A percentile compares a stretch with the other conserved stretches of the same genome.
Conservation (phyloP, 148 eudicot genomes). For the Rhododendron molle region DNA sequence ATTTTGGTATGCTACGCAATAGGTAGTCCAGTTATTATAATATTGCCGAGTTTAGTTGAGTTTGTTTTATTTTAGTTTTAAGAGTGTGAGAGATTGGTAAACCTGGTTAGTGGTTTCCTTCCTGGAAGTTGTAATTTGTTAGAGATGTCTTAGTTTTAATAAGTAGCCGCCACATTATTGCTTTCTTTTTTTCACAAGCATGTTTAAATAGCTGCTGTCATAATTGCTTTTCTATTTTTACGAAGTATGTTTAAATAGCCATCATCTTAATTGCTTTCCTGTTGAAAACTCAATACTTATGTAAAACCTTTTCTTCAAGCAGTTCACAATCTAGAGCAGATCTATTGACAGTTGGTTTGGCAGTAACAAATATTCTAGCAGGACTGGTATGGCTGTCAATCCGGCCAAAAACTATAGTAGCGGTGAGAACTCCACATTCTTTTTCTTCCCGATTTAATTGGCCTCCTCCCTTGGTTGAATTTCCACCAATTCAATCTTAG, state of each 20-base stretch:
- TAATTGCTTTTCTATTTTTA: background rate
- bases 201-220: background rate
- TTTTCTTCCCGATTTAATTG: background rate
- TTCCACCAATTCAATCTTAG: background rate
- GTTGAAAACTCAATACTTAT: background rate
- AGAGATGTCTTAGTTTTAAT: background rate
- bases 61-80: background rate
- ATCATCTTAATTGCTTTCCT: too few species aligned
- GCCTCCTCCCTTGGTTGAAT: background rate
- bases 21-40: background rate
- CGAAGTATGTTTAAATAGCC: background rate
- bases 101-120: background rate
- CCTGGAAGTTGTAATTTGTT: background rate
- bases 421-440: constrained; percentile 31
- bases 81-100: background rate
- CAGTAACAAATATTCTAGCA: constrained; percentile 76
- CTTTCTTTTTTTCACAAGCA: background rate
- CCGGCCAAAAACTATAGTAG: constrained; percentile 70
- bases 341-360: constrained; percentile 86
- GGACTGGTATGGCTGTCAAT: constrained; percentile 95
- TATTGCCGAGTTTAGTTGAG: background rate
- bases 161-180: background rate
- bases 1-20: background rate
- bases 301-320: constrained; percentile 18
- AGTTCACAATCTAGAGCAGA: constrained; percentile 98